A percentile compares a stretch with the other conserved stretches of the same genome.
phyloP scores from a whole-genome alignment of 257 asterid genomes.

The Osmanthus fragrans region DNA sequence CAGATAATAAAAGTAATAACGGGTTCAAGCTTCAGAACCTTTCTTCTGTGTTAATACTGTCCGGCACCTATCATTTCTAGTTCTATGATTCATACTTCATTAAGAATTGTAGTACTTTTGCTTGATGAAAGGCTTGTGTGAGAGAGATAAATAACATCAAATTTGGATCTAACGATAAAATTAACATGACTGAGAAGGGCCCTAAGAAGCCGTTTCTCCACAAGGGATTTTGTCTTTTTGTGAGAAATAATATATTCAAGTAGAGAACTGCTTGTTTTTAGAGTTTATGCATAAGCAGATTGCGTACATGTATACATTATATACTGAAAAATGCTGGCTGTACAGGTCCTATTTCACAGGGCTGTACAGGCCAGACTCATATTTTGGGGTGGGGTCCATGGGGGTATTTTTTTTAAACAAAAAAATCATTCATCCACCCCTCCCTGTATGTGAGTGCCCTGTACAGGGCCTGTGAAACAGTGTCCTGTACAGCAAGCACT shows the following conservation, averaged over 20 bases:
- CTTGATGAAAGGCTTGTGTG: neutral
- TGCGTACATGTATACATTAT: conserved; percentile 12
- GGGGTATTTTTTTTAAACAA: too few relatives aligned
- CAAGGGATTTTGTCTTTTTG: conserved; percentile 9
- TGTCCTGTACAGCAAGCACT: too few relatives aligned
- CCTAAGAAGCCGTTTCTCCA: neutral
- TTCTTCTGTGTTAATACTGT: too few relatives aligned
- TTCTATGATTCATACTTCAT: neutral
- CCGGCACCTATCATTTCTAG: neutral
- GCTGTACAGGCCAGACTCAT: too few relatives aligned
- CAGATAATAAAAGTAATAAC: neutral
- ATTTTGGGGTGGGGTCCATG: too few relatives aligned
- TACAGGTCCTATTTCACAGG: too few relatives aligned
- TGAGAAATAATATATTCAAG: neutral
- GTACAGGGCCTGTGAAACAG: too few relatives aligned
- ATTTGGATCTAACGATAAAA: neutral
- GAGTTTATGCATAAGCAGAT: conserved; percentile 6
- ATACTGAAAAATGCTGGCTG: too few relatives aligned
- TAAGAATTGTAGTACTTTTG: too few relatives aligned
- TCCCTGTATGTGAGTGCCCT: too few relatives aligned
- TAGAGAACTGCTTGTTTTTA: conserved; percentile 10
- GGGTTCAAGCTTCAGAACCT: neutral
- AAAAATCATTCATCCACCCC: too few relatives aligned
- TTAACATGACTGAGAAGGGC: neutral
- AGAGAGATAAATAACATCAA: neutral